Percentiles rank a stretch among this genome's conserved stretches.
Evolutionary conservation across 192 early-diverging fungal genomes (phyloP).

Genomic region (Linnemannia exigua): DNA sequence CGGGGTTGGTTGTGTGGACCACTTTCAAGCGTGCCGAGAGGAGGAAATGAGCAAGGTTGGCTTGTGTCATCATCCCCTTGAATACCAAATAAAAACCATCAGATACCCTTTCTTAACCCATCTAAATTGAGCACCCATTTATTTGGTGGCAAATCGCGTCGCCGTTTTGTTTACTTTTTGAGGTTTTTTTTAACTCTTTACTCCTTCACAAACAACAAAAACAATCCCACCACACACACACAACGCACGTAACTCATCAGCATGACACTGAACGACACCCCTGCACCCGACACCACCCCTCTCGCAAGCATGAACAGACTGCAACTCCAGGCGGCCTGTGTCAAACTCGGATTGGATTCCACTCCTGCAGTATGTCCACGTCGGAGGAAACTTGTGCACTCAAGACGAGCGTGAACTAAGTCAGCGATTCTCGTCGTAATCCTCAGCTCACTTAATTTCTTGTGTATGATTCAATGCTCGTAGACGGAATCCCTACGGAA

Average conservation of each 20-base stretch:
- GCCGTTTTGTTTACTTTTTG: no score
- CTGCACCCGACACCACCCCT: not conserved
- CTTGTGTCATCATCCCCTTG: not conserved
- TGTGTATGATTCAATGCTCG: no score
- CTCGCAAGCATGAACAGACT: constrained; percentile 21
- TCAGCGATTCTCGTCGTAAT: not conserved
- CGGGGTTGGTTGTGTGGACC: constrained; percentile 1
- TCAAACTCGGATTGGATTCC: constrained; percentile 41
- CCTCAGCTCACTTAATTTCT: not conserved
- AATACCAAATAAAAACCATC: no score
- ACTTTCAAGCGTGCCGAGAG: constrained; percentile 20
- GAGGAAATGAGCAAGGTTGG: not conserved
- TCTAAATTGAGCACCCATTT: no score
- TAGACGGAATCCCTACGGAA: not conserved
- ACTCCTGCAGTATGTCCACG: constrained; percentile 25
- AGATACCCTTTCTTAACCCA: no score
- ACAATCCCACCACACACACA: not conserved
- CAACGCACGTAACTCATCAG: no score
- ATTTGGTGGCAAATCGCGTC: no score
- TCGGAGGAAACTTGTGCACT: not conserved
- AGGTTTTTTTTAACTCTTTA: not conserved
- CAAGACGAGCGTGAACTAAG: not conserved
- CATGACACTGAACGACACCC: constrained; percentile 30
- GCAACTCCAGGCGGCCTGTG: constrained; percentile 50
- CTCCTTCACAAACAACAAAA: not conserved